Base-by-base conservation (phyloP, 1,139 yeast species). In the Hanseniaspora uvarum region DNA sequence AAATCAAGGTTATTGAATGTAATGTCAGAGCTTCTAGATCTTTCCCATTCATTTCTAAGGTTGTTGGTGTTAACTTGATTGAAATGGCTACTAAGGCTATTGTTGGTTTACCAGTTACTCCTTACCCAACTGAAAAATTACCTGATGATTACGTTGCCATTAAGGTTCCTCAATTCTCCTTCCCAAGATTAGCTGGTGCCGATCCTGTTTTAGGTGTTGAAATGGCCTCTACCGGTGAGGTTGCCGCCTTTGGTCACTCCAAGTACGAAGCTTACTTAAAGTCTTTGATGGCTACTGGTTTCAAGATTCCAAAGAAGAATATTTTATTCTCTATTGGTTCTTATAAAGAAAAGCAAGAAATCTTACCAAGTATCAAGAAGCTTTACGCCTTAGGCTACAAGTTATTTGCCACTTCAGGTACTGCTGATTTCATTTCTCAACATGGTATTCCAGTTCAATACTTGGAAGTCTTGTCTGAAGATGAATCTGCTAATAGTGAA, bases 221-320 rank as follows among this genome's bases (percentile, higher is more conserved):
- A 72, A 92, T 92, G 98, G 97, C 98, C 38, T 89, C 97, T 28
- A 92, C 98, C 59, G 98, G 98, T 78, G 98, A 92, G 72, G 98
- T 92, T 65, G 99, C 99, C 53, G 81, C 94, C 60, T 89, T 94
- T 68, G 99, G 98, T 65, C 87, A 77, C 67, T 83, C 92, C 77
- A 89, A 92, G 72, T 88, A 88, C 66, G 98, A 94, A 73, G 98
- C 98, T 33, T 94, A 94, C 73, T 73, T 94, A 72, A 92, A 94
- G 73, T 85, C 97, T 39, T 78, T 92, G 69, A 76, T 92, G 58
- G 88, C 98, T 18, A 87, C 97, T 58, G 98, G 98, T 34, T 88
- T 94, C 80, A 82, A 81, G 66, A 75, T 89, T 61, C 98, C 98
- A 64, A 86, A 86, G 80, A 89, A 88, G 76, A 94, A 92, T 73